A percentile compares a stretch with the other conserved stretches of the same genome.
Evolutionary conservation across 805 yeast species (phyloP).

Genomic region (Priceomyces haplophilus): DNA sequence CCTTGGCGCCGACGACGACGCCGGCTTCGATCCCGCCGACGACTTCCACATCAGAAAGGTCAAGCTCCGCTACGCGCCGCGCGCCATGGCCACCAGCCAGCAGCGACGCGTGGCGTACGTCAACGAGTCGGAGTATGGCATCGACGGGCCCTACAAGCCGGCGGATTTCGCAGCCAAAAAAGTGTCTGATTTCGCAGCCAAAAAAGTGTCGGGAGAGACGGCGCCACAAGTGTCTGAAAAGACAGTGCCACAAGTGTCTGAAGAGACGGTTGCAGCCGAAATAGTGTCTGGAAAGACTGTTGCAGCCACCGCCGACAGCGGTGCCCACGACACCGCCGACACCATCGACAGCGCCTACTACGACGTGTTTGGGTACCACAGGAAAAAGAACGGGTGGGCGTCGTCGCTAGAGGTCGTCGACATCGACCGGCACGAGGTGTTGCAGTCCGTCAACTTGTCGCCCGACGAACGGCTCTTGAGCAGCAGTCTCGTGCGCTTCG

Average conservation of each 20-base stretch:
- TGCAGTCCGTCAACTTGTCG: conserved; percentile 44
- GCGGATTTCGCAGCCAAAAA: background rate
- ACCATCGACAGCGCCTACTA: conserved; percentile 27
- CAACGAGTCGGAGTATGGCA: conserved; percentile 44
- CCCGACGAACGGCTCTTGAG: conserved; percentile 40
- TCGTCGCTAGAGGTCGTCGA: conserved; percentile 55
- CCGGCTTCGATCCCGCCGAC: conserved; percentile 22
- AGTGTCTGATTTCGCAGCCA: too few relatives aligned
- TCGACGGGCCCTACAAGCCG: conserved; percentile 25
- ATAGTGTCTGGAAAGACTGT: too few relatives aligned
- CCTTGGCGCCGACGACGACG: conserved; percentile 41
- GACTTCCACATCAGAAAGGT: conserved; percentile 30
- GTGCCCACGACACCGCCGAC: too few relatives aligned
- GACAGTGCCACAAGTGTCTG: too few relatives aligned
- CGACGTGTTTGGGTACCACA: conserved; percentile 47
- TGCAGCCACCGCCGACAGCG: conserved; percentile 6
- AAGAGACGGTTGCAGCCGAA: too few relatives aligned
- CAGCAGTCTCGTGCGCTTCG: conserved; percentile 17
- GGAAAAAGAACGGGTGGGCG: conserved; percentile 36
- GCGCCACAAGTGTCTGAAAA: too few relatives aligned
- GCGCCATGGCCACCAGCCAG: conserved; percentile 31
- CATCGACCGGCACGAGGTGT: conserved; percentile 25
- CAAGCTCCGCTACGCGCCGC: conserved; percentile 52
- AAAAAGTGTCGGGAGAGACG: too few relatives aligned
- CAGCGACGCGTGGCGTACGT: conserved; percentile 33